Evolutionary conservation across 768 basidiomycete species (phyloP), one percentile per base, ranked within the genome.

Genomic region (Lentinula boryana): DNA sequence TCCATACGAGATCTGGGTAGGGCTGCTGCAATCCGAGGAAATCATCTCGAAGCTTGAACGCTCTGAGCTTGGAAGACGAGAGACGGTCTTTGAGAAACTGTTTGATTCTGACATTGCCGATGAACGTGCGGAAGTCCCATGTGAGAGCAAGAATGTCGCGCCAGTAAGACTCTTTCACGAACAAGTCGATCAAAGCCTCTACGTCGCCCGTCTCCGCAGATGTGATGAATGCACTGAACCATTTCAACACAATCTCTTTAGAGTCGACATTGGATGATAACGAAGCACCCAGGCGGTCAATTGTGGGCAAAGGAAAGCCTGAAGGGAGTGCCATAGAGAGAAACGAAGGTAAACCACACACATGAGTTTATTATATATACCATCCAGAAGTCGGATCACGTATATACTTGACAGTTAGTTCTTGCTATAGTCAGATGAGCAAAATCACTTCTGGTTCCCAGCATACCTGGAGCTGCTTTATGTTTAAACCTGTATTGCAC

Each of bases 1-100:
- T 69, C 81, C 86, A 89, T 0, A 74, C 77, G 6, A 89, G 60
- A 62, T 83, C 85, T 0, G 82, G 76, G 58, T 75, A 78, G 2
- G 78, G 79, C 15, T 68, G 72, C 54, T 75, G 68, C n/a, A 82
- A 52, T 1, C 27, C 66, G 18, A 71, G 65, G 33, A 63, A 69
- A 41, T 65, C 65, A 4, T 64, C 63, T 36, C 58, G 64, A 21
- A 73, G 62, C 1, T 67, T 70, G 51, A 74, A 64, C 38, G 63
- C 58, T 9, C 66, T 52, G 9, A 68, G 60, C 44, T 68, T 60
- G 15, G 63, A 56, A 2, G 59, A 49, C 9, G 68, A 62, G 13
- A 82, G 71, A 38, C 76, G 76, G 27, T 75, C 75, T 1, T 63
- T 61, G 50, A 81, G 68, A 62, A 79, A 71, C 8, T 63, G 59